Conservation (phyloP, 169 alveolate species). For the Plasmodium knowlesi region DNA sequence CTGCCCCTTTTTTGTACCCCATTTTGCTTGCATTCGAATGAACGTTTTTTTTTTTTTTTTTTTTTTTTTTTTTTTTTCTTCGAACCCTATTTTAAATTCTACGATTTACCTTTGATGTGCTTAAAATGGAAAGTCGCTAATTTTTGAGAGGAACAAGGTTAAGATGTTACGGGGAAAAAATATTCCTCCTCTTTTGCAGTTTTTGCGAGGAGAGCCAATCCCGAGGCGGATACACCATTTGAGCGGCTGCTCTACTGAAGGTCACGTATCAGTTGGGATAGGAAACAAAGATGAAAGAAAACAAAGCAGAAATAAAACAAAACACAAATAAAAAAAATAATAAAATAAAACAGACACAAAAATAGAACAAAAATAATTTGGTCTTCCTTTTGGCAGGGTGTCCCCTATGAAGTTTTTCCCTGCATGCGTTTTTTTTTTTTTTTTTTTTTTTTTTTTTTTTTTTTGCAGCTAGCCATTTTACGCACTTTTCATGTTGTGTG, state of each 20-base stretch:
- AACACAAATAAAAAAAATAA: not conserved
- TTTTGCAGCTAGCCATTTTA: no score
- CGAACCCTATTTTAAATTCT: not conserved
- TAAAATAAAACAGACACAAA: not conserved
- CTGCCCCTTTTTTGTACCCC: not conserved
- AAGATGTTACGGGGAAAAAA: not conserved
- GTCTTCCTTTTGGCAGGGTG: not conserved
- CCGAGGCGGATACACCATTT: not conserved
- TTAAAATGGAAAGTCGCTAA: not conserved
- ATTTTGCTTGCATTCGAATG: not conserved
- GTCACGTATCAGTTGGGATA: not conserved
- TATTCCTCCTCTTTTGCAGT: not conserved
- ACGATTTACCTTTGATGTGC: not conserved
- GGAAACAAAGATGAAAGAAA: no score
- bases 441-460: not conserved
- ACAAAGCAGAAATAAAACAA: not conserved
- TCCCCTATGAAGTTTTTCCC: not conserved
- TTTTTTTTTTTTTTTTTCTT: not conserved
- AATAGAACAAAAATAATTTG: not conserved
- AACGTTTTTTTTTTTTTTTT: not conserved
- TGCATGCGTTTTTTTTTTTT: not conserved
- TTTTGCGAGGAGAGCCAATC: not conserved
- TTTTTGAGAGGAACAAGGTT: not conserved
- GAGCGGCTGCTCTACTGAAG: not conserved
- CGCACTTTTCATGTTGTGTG: no score